Percentiles rank a stretch among this genome's conserved stretches.
These are phyloP conservation scores for Dryas drummondii DNA, from an alignment of 306 rosid genomes.

Conservation along the genomic window DNA sequence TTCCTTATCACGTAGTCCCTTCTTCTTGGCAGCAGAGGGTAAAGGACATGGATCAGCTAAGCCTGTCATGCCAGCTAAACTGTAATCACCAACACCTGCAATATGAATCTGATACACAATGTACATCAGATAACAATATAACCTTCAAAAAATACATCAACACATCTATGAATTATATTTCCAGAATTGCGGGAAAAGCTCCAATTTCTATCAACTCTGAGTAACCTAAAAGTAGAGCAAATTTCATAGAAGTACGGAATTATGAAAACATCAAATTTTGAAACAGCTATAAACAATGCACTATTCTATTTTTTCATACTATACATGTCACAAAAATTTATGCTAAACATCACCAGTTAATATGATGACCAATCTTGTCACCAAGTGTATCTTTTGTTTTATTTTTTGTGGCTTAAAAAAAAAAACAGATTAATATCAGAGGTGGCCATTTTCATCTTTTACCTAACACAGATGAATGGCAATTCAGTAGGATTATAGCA, in stretches of 20 bases:
- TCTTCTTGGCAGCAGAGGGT: slow-evolving; percentile 98
- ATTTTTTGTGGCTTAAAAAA: no score
- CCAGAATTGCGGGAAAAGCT: not conserved
- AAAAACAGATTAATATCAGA: no score
- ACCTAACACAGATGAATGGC: no score
- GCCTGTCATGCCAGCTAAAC: slow-evolving; percentile 53
- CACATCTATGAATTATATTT: not conserved
- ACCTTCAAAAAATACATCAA: not conserved
- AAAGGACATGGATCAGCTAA: slow-evolving; percentile 94
- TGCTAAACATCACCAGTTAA: not conserved
- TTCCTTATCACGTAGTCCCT: slow-evolving; percentile 93
- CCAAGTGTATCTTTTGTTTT: not conserved
- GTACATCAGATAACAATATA: slow-evolving; percentile 23
- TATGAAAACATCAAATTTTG: not conserved
- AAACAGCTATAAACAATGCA: not conserved
- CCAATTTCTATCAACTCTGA: not conserved
- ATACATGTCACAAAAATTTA: not conserved
- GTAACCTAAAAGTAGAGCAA: not conserved
- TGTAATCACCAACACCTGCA: slow-evolving; percentile 91
- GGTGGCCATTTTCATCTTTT: no score
- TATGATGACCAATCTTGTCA: no score
- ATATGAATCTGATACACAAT: slow-evolving; percentile 73
- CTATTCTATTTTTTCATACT: not conserved
- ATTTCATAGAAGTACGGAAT: no score
- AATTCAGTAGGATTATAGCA: not conserved